A percentile compares a stretch with the other conserved stretches of the same genome.
phyloP scores from a whole-genome alignment of 2,329 filamentous ascomycete species.

The Fusarium equiseti region DNA sequence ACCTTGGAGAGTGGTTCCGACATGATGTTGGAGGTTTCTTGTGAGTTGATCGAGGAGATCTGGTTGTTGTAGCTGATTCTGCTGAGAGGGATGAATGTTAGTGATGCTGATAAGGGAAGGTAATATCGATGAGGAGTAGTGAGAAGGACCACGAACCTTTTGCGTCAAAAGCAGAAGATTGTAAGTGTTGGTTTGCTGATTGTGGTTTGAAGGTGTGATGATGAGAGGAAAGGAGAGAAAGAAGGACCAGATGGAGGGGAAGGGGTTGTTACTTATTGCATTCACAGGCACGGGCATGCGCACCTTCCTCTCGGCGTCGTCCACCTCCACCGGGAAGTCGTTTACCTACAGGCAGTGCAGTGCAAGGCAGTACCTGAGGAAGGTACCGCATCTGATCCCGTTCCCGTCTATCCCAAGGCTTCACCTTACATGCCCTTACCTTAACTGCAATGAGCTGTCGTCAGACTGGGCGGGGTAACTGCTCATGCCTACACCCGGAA shows the following conservation, averaged over 20 bases:
- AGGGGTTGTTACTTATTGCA: constrained; percentile 54
- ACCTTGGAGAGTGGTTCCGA: constrained; percentile 80
- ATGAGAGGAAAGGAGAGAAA: constrained; percentile 42
- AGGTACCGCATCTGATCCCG: constrained; percentile 8
- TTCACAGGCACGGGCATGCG: constrained; percentile 24
- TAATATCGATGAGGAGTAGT: constrained; percentile 3
- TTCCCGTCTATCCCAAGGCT: constrained; percentile 27
- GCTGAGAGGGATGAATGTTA: constrained; percentile 25
- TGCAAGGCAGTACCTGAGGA: constrained; percentile 11
- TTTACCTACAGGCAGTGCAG: constrained; percentile 3
- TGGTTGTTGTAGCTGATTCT: constrained; percentile 30
- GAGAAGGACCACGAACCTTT: constrained; percentile 34
- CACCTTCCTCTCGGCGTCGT: constrained; percentile 38
- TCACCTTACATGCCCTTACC: neutral
- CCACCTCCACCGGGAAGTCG: constrained; percentile 21
- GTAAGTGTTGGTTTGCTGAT: constrained; percentile 37
- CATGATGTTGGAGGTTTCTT: constrained; percentile 48
- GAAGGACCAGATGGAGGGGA: constrained; percentile 45
- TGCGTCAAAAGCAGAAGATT: constrained; percentile 45
- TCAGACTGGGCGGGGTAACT: constrained; percentile 61
- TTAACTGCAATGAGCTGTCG: constrained; percentile 50
- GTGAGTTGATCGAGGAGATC: constrained; percentile 43
- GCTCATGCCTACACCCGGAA: constrained; percentile 43
- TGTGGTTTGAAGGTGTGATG: constrained; percentile 43
- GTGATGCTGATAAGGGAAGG: constrained; percentile 12